Conservation (phyloP, 1,284 basidiomycete genomes). For the Trametes hirsuta region DNA sequence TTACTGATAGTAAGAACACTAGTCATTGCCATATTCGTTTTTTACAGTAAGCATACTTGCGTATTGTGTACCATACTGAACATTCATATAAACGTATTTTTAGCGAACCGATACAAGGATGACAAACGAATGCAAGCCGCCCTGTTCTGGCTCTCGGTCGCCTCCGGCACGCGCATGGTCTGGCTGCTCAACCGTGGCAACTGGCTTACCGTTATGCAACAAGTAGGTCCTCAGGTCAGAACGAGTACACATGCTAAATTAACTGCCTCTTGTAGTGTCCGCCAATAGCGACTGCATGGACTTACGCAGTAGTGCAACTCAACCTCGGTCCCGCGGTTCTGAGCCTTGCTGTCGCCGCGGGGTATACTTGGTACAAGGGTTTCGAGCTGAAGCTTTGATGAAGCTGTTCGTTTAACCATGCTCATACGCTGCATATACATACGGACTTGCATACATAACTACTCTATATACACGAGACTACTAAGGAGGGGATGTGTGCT, state of each 20-base stretch:
- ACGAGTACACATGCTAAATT: not conserved
- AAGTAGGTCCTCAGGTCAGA: constrained; percentile 47
- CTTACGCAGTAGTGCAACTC: constrained; percentile 71
- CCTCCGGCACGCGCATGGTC: constrained; percentile 64
- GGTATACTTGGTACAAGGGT: constrained; percentile 63
- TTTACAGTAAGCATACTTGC: constrained; percentile 65
- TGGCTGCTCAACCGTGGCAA: constrained; percentile 69
- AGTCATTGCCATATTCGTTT: constrained; percentile 76
- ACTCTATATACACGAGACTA: too few relatives aligned
- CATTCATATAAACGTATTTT: not conserved
- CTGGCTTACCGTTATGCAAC: constrained; percentile 70
- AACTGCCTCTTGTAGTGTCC: constrained; percentile 52
- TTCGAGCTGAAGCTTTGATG: constrained; percentile 46
- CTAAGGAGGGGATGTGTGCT: constrained; percentile 23
- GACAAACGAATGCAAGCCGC: constrained; percentile 52
- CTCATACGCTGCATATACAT: not conserved
- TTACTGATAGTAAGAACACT: not conserved
- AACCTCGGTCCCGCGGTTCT: constrained; percentile 62
- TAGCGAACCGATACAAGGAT: constrained; percentile 68
- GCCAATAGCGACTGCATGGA: constrained; percentile 74
- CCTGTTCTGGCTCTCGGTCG: constrained; percentile 61
- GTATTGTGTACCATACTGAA: not conserved
- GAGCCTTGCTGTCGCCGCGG: constrained; percentile 54
- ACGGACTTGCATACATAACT: not conserved
- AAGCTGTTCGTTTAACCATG: too few relatives aligned